Conservation (phyloP, 225 moss, liverwort and hornwort species). For the Takakia lepidozioides region DNA sequence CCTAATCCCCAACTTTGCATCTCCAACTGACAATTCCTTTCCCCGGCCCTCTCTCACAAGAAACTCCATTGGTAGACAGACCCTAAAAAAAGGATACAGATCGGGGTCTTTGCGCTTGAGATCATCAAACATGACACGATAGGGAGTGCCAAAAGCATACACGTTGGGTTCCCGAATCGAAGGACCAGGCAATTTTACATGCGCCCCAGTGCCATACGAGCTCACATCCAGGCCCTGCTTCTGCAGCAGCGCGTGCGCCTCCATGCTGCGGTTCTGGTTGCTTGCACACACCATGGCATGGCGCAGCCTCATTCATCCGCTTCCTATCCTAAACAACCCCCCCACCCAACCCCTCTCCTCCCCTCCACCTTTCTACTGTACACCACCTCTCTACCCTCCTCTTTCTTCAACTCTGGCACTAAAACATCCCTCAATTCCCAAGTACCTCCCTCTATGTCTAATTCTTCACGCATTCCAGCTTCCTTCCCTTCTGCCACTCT, state of each 20-base stretch:
- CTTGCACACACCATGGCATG: slow-evolving; percentile 99
- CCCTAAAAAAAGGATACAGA: slow-evolving; percentile 54
- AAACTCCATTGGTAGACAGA: too few species aligned
- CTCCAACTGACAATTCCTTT: too few species aligned
- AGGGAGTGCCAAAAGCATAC: slow-evolving; percentile 85
- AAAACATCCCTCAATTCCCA: too few species aligned
- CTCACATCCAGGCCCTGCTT: slow-evolving; percentile 86
- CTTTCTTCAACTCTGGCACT: too few species aligned
- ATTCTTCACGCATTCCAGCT: too few species aligned
- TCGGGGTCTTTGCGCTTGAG: slow-evolving; percentile 84
- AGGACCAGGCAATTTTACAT: slow-evolving; percentile 91
- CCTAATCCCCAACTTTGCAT: too few species aligned
- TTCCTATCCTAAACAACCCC: slow-evolving; percentile 10
- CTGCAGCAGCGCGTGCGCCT: slow-evolving; percentile 83
- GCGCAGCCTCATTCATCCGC: slow-evolving; percentile 76
- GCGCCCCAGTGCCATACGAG: slow-evolving; percentile 87
- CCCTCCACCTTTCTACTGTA: too few species aligned
- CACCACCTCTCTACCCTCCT: too few species aligned
- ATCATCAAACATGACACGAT: slow-evolving; percentile 83
- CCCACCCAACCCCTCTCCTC: too few species aligned
- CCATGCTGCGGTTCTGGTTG: slow-evolving; percentile 98
- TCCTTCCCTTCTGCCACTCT: neutral
- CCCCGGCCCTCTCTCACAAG: too few species aligned
- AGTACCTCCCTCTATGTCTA: too few species aligned
- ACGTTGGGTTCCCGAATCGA: slow-evolving; percentile 85